A percentile compares a stretch with the other conserved stretches of the same genome.
Evolutionary conservation across 2,329 filamentous ascomycete species (phyloP).

Genomic region (Raffaelea ambrosiae): DNA sequence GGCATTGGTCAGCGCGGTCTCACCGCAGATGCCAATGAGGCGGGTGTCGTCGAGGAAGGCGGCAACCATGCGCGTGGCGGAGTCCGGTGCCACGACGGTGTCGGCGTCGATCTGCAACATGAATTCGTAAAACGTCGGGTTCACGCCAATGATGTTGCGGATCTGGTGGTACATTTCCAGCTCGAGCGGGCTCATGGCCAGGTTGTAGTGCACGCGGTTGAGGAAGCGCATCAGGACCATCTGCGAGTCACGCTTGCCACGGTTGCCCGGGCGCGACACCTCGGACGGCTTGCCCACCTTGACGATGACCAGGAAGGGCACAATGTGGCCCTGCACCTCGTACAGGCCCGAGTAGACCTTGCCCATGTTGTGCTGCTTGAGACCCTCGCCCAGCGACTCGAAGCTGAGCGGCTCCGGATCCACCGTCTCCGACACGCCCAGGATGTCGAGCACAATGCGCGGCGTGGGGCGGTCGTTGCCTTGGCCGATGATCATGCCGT

Average conservation of each 20-base stretch:
- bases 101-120: slow-evolving; percentile 95
- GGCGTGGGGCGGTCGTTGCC: slow-evolving; percentile 95
- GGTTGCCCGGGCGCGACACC: slow-evolving; percentile 88
- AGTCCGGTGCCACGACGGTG: slow-evolving; percentile 84
- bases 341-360: slow-evolving; percentile 98
- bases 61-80: slow-evolving; percentile 84
- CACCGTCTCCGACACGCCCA: slow-evolving; percentile 86
- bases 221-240: slow-evolving; percentile 99
- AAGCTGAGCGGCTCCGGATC: slow-evolving; percentile 96
- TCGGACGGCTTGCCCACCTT: slow-evolving; percentile 98
- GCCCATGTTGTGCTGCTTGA: slow-evolving; percentile 98
- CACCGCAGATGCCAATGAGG: slow-evolving; percentile 89
- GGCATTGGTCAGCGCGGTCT: slow-evolving; percentile 86
- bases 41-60: slow-evolving; percentile 86
- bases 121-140: slow-evolving; percentile 97
- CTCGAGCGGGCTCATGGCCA: slow-evolving; percentile 91
- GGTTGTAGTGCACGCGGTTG: slow-evolving; percentile 96
- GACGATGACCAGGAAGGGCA: slow-evolving; percentile 92
- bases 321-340: slow-evolving; percentile 95
- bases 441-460: slow-evolving; percentile 91
- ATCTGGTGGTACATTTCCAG: slow-evolving; percentile 99
- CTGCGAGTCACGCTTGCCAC: slow-evolving; percentile 98
- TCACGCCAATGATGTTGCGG: slow-evolving; percentile 96
- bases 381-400: slow-evolving; percentile 88
- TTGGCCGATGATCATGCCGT: slow-evolving; percentile 99